Conservation (phyloP, 441 rosid genomes). For the Theobroma grandiflorum region DNA sequence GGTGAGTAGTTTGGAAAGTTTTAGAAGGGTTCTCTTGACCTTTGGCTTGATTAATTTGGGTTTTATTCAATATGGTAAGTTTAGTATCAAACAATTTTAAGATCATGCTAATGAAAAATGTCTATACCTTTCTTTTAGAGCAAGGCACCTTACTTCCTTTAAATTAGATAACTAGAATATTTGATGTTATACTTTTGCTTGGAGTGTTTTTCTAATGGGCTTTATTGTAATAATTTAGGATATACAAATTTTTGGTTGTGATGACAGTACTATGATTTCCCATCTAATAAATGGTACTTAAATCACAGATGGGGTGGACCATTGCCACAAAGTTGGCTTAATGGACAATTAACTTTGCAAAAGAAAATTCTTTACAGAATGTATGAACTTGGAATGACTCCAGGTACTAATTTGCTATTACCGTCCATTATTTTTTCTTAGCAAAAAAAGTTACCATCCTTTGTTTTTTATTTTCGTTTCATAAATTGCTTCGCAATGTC, state of each 20-base stretch:
- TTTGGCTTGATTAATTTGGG: slow-evolving; percentile 13
- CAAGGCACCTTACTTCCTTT: slow-evolving; percentile 1
- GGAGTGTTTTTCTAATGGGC: slow-evolving; percentile 13
- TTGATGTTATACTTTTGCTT: slow-evolving; percentile 12
- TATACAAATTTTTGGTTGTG: slow-evolving; percentile 15
- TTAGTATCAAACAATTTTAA: background rate
- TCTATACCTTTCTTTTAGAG: background rate
- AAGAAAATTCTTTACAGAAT: slow-evolving; percentile 70
- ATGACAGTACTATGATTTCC: slow-evolving; percentile 13
- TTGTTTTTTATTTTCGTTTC: slow-evolving; percentile 8
- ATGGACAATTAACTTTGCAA: slow-evolving; percentile 64
- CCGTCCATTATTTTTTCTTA: slow-evolving; percentile 8
- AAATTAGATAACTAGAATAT: slow-evolving; percentile 3
- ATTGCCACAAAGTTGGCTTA: slow-evolving; percentile 72
- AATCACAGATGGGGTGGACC: slow-evolving; percentile 80
- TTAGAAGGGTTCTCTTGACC: slow-evolving; percentile 8
- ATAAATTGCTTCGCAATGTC: slow-evolving; percentile 15
- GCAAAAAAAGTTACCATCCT: background rate
- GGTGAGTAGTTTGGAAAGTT: slow-evolving; percentile 46
- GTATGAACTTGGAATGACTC: slow-evolving; percentile 82
- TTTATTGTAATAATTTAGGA: slow-evolving; percentile 9
- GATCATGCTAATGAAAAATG: slow-evolving; percentile 4
- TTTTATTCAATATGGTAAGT: slow-evolving; percentile 6
- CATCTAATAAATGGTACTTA: slow-evolving; percentile 13
- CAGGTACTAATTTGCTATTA: slow-evolving; percentile 47